Evolutionary conservation across 352 stramenopile species (phyloP).

Genomic region (Pythium brachiatum): DNA sequence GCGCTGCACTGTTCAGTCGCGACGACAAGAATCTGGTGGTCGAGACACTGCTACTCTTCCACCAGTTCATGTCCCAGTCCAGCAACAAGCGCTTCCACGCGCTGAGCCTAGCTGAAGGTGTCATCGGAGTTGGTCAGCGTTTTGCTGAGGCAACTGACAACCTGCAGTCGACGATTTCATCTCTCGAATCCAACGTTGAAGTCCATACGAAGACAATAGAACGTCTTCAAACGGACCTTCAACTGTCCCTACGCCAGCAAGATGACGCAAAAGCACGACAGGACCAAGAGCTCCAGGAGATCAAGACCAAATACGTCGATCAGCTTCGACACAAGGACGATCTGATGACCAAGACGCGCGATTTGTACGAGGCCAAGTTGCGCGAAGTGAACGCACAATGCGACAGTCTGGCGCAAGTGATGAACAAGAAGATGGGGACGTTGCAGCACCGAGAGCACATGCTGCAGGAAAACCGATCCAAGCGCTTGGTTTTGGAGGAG

Average conservation of each 20-base stretch:
- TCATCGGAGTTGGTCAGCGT: constrained; percentile 53
- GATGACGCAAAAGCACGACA: constrained; percentile 56
- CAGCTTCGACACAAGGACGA: constrained; percentile 76
- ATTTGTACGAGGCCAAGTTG: constrained; percentile 66
- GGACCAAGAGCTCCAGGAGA: constrained; percentile 60
- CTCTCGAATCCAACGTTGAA: constrained; percentile 46
- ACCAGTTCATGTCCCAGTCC: constrained; percentile 42
- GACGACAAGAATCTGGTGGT: constrained; percentile 67
- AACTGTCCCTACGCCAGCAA: constrained; percentile 53
- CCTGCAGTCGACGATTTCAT: constrained; percentile 50
- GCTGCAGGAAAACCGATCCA: constrained; percentile 59
- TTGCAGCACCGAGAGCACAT: constrained; percentile 70
- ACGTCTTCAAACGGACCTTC: constrained; percentile 54
- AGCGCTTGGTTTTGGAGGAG: constrained; percentile 57
- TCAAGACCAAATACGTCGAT: constrained; percentile 56
- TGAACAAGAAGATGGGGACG: constrained; percentile 71
- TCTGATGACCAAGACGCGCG: constrained; percentile 42
- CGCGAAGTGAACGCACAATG: constrained; percentile 60
- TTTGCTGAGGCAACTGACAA: constrained; percentile 50
- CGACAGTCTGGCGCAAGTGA: constrained; percentile 64
- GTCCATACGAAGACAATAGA: constrained; percentile 46
- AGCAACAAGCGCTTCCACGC: constrained; percentile 64
- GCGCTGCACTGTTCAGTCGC: constrained; percentile 56
- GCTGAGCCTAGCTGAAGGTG: constrained; percentile 57
- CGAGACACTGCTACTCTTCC: constrained; percentile 58